These are phyloP conservation scores for Platismatia glauca DNA, from an alignment of 495 filamentous ascomycete species.

Conservation along the genomic window DNA sequence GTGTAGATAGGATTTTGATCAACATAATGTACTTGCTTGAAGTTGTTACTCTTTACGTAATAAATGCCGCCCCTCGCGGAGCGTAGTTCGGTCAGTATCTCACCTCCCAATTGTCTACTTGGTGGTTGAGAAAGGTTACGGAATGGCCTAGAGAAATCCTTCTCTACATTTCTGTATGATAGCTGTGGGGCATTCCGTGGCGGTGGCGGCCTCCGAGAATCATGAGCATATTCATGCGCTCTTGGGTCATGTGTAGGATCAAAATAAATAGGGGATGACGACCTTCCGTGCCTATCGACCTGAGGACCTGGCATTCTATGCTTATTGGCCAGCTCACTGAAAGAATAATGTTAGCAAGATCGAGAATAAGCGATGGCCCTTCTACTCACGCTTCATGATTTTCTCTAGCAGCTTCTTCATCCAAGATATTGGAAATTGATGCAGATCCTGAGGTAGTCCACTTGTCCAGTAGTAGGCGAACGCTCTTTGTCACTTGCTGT, in stretches of 20 bases:
- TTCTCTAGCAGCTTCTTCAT: not conserved
- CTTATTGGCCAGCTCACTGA: not conserved
- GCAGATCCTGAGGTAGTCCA: constrained; percentile 1
- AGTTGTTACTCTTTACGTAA: not conserved
- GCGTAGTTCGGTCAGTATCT: not conserved
- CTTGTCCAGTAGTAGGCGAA: constrained; percentile 4
- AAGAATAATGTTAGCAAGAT: not conserved
- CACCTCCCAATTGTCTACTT: not conserved
- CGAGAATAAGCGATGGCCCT: not conserved
- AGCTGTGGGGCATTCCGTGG: not conserved
- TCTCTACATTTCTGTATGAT: not conserved
- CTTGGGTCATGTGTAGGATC: not conserved
- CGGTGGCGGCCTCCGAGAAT: not conserved
- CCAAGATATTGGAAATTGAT: not conserved
- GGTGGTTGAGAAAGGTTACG: not conserved
- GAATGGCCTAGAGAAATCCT: not conserved
- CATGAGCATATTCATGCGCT: not conserved
- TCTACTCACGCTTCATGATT: not conserved
- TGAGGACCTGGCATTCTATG: not conserved
- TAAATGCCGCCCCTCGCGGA: not conserved
- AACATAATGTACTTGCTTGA: not conserved
- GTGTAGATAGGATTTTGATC: not conserved
- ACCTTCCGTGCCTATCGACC: not conserved
- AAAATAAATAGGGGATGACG: not conserved
- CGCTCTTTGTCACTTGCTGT: not conserved